A percentile compares a stretch with the other conserved stretches of the same genome.
Evolutionary conservation across 106 monocot species (phyloP).

Genomic region (Dactylorhiza incarnata): DNA sequence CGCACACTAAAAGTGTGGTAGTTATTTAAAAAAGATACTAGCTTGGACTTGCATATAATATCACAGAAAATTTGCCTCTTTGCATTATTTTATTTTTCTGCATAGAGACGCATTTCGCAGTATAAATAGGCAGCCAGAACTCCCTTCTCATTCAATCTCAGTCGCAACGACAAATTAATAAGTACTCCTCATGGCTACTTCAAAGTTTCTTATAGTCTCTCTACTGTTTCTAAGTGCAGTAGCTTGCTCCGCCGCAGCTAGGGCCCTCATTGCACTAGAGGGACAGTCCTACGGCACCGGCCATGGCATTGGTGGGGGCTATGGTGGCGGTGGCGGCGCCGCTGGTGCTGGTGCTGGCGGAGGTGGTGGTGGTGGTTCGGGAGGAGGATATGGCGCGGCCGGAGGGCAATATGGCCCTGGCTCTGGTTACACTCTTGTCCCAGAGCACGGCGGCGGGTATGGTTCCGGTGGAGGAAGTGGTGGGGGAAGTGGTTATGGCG

Average conservation of each 20-base stretch:
- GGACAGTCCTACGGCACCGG: conserved; percentile 5
- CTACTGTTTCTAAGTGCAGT: conserved; percentile 15
- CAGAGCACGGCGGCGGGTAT: conserved; percentile 4
- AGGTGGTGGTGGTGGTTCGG: not conserved
- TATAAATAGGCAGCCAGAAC: no score
- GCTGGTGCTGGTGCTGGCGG: not conserved
- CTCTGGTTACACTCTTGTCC: not conserved
- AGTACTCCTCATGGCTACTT: not conserved
- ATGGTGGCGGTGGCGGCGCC: conserved; percentile 10
- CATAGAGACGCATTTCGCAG: no score
- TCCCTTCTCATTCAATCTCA: no score
- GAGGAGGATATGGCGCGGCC: conserved; percentile 8
- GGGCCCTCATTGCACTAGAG: conserved; percentile 12
- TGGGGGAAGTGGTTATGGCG: conserved; percentile 15
- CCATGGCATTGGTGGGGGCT: conserved; percentile 14
- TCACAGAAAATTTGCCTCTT: no score
- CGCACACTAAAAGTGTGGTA: no score
- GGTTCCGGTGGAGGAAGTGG: conserved; percentile 21
- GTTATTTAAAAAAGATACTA: no score
- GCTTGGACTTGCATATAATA: no score
- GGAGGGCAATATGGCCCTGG: no score
- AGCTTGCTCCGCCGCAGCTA: conserved; percentile 21
- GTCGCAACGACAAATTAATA: no score
- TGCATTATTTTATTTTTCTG: no score
- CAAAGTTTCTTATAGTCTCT: not conserved